Base-by-base conservation (phyloP, 2,329 filamentous ascomycete species). In the Fusarium nodosum region DNA sequence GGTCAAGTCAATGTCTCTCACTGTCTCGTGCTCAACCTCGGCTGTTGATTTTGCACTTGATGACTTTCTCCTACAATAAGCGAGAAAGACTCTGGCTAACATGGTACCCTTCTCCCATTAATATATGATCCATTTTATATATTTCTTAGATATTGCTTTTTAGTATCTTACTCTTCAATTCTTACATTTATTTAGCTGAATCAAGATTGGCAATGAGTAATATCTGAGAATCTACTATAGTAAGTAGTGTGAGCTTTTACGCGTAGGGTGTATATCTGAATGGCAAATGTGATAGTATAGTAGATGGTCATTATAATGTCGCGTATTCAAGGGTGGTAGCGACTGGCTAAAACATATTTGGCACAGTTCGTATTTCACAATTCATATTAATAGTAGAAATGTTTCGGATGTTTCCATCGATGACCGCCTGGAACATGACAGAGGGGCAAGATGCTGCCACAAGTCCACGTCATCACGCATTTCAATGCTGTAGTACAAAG, bases 21-120 rank as follows among this genome's bases (percentile, higher is more conserved):
- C 56, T 38, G 39, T 61, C 13, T 26, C 34, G 2, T 62, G 59
- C 13, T 13, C 18, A 2, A 22, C 11, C 5, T 28, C 8, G 0
- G n/a, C 12, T 15, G 31, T 56, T 15, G 39, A 54, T 22, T 62
- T 62, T 8, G n/a, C 5, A 0, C 45, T 62, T 1, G 59, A 62
- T 5, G 59, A 61, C 33, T 54, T 62, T 20, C 3, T 5, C 0
- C 56, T 60, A 0, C 30, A 58, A 15, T 47, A 50, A n/a, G n/a
- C 10, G 1, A 18, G 16, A 18, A 10, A 5, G 16, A 9, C n/a
- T 10, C 1, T 1, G 16, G n/a, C 1, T 36, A 36, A 0, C 8
- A n/a, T 6, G 9, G 16, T n/a, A 10, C 16, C 7, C 4, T 36
- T 36, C 16, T 3, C 18, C 10, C 5, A 10, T 36, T 36, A 10